phyloP scores from a whole-genome alignment of 768 basidiomycete species.

The Crucibulum laeve region DNA sequence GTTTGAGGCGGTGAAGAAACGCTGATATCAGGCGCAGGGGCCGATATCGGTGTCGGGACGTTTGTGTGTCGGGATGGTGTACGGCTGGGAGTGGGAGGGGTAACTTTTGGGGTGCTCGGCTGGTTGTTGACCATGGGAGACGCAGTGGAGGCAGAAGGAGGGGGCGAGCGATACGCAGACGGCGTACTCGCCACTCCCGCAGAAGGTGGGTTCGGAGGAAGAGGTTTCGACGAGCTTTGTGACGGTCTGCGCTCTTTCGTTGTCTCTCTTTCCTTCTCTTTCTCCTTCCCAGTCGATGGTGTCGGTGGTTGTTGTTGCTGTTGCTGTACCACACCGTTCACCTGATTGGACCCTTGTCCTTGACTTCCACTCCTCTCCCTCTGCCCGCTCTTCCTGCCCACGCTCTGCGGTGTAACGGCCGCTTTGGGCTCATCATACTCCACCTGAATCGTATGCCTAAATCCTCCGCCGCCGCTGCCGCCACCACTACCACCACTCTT shows the following conservation, averaged over 20 bases:
- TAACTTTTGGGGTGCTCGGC: slow-evolving; percentile 5
- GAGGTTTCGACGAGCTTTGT: slow-evolving; percentile 25
- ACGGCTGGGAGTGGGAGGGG: background rate
- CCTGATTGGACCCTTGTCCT: slow-evolving; percentile 7
- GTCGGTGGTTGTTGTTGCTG: background rate
- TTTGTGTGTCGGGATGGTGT: background rate
- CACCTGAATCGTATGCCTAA: slow-evolving; percentile 93
- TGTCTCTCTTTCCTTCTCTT: too few relatives aligned
- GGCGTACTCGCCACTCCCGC: slow-evolving; percentile 4
- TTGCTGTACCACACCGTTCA: too few relatives aligned
- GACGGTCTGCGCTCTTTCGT: slow-evolving; percentile 28
- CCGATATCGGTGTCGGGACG: slow-evolving; percentile 5
- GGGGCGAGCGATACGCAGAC: slow-evolving; percentile 15
- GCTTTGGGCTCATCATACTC: slow-evolving; percentile 74
- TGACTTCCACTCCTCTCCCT: slow-evolving; percentile 22
- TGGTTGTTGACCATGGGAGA: too few relatives aligned
- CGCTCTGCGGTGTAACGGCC: too few relatives aligned
- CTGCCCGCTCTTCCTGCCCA: slow-evolving; percentile 27
- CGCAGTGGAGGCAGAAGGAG: background rate
- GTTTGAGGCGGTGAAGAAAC: slow-evolving; percentile 31
- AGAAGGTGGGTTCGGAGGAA: slow-evolving; percentile 21
- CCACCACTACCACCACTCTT: slow-evolving; percentile 44
- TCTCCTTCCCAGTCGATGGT: background rate
- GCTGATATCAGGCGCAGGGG: slow-evolving; percentile 17
- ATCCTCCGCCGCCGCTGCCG: slow-evolving; percentile 25